Evolutionary conservation across 768 basidiomycete genomes (phyloP), one percentile per base, ranked within the genome.

Genomic region (Trametes punicea): DNA sequence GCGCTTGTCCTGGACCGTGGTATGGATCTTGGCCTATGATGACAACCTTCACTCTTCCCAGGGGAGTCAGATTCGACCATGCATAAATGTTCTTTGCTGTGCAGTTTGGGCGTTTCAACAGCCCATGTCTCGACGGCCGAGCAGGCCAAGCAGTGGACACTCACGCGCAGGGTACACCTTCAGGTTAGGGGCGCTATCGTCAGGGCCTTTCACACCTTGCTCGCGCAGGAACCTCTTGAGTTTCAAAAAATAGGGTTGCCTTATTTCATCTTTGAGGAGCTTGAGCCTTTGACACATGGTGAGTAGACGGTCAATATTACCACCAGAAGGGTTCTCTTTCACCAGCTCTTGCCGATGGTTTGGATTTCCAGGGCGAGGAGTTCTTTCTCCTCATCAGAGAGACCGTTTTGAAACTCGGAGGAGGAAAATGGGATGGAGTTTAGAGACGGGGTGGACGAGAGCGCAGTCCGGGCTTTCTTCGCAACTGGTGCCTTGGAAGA

Each of bases 11-110:
- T 34, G 74, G 71, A 58, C 81, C 80, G 68, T 90, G 89, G 70
- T 93, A 94, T 25, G 92, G 92, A 75, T 94, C 93, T 72, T 93
- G 92, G 7, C 89, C 88, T 51, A 98, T 79, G 56, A 97, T 92
- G 46, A 97, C 92, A 25, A 93, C 88, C 67, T 84, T 86, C 59
- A 98, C 83, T 59, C 85, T 83, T 11, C 89, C 87, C 15, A 97
- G 74, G 3, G 92, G 91, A 26, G 92, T 94, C 53, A 68, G 64
- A 70, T 87, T 81, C 3, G 91, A 90, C 94, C 94, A 98, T 11
- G 91, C 79, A 69, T 97, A 97, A 52, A 97, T 89, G 65, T 96
- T 83, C 60, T 78, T 75, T 13, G 93, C 94, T 87, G 49, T 47
- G 34, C 53, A 39, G 8, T 36, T 3, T 13, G 11, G 20, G 7